Evolutionary conservation across 495 filamentous ascomycete genomes (phyloP).

Genomic region (Aspergillus haitiensis): DNA sequence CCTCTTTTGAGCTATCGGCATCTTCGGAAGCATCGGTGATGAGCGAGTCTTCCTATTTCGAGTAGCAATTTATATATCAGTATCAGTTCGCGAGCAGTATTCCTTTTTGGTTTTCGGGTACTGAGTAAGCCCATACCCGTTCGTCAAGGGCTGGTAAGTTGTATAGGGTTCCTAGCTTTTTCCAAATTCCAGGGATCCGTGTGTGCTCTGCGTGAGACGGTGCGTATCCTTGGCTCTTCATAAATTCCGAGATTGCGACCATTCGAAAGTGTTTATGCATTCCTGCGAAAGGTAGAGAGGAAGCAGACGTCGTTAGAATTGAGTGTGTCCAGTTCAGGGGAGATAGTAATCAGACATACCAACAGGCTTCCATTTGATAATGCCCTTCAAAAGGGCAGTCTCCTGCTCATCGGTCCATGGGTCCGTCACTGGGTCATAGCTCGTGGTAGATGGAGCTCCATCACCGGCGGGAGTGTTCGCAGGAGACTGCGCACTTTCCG

Average conservation of each 20-base stretch:
- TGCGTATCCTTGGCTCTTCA: slow-evolving; percentile 84
- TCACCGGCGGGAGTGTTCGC: slow-evolving; percentile 39
- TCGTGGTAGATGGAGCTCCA: slow-evolving; percentile 35
- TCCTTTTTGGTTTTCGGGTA: slow-evolving; percentile 8
- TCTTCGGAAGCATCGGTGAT: slow-evolving; percentile 62
- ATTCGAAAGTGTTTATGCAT: slow-evolving; percentile 98
- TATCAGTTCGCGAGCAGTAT: neutral
- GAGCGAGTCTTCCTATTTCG: slow-evolving; percentile 48
- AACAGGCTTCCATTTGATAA: slow-evolving; percentile 91
- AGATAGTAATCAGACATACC: slow-evolving; percentile 52
- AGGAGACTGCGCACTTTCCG: slow-evolving; percentile 38
- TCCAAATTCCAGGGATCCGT: slow-evolving; percentile 86
- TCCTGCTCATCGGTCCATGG: slow-evolving; percentile 96
- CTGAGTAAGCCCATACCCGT: slow-evolving; percentile 50
- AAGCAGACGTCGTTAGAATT: slow-evolving; percentile 10
- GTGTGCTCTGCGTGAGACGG: slow-evolving; percentile 69
- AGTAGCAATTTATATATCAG: neutral
- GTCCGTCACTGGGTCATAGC: slow-evolving; percentile 57
- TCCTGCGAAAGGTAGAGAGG: slow-evolving; percentile 49
- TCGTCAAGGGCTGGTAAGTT: slow-evolving; percentile 88
- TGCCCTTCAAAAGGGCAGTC: slow-evolving; percentile 82
- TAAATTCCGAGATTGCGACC: slow-evolving; percentile 80
- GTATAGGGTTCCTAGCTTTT: slow-evolving; percentile 79
- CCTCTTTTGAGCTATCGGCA: slow-evolving; percentile 53
- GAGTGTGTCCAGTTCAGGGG: neutral